phyloP scores from a whole-genome alignment of 805 yeast species.

The Ogataea salicorniae region DNA sequence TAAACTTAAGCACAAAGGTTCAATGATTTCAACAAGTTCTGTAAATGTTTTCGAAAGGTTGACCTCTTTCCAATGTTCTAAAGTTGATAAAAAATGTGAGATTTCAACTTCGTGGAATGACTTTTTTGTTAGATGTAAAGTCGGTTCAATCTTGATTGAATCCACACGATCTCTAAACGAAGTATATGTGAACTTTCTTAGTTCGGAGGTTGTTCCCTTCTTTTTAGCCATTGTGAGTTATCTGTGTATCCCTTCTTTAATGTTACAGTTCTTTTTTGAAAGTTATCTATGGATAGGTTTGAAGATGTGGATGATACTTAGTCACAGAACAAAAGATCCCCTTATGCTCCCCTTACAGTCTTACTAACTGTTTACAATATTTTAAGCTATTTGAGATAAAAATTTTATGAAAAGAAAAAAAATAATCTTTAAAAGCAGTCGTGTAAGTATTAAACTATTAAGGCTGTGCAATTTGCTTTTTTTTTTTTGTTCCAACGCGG shows the following conservation, averaged over 20 bases:
- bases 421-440: not conserved
- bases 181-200: slow-evolving; percentile 55
- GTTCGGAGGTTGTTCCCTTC: slow-evolving; percentile 47
- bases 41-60: slow-evolving; percentile 71
- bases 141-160: slow-evolving; percentile 71
- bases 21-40: slow-evolving; percentile 52
- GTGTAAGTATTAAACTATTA: too few species aligned
- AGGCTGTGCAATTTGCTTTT: too few species aligned
- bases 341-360: too few species aligned
- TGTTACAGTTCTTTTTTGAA: too few species aligned
- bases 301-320: too few species aligned
- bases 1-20: slow-evolving; percentile 55
- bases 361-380: too few species aligned
- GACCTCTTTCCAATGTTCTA: slow-evolving; percentile 84
- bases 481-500: too few species aligned
- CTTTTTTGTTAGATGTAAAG: slow-evolving; percentile 47
- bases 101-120: slow-evolving; percentile 67
- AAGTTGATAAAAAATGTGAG: slow-evolving; percentile 74
- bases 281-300: too few species aligned
- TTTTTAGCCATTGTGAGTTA: slow-evolving; percentile 26
- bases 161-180: slow-evolving; percentile 86
- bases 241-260: not conserved
- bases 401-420: slow-evolving; percentile 1
- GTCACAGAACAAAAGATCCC: not conserved
- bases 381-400: not conserved